Conservation (phyloP, 768 basidiomycete genomes). For the Filobasidium floriforme region DNA sequence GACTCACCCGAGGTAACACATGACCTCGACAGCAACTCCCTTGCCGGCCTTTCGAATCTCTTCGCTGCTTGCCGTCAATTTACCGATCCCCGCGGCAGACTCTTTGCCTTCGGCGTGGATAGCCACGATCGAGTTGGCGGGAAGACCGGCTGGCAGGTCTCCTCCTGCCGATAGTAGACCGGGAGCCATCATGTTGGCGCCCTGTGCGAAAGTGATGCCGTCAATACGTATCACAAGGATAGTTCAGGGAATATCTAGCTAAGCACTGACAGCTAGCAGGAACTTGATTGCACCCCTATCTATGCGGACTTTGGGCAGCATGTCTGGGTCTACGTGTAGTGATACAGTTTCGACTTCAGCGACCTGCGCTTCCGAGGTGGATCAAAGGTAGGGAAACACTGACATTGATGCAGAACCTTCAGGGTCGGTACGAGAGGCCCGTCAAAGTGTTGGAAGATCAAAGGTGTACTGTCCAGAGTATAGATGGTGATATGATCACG, state of each 20-base stretch:
- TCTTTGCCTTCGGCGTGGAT: slow-evolving; percentile 95
- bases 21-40: slow-evolving; percentile 77
- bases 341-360: not conserved
- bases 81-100: slow-evolving; percentile 75
- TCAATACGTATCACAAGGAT: not conserved
- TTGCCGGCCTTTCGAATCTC: slow-evolving; percentile 87
- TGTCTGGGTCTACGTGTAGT: slow-evolving; percentile 63
- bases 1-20: slow-evolving; percentile 47
- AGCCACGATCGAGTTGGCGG: slow-evolving; percentile 70
- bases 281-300: slow-evolving; percentile 98
- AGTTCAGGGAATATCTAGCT: not conserved
- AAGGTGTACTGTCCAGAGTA: slow-evolving; percentile 72
- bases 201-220: slow-evolving; percentile 42
- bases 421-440: slow-evolving; percentile 86
- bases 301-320: slow-evolving; percentile 78
- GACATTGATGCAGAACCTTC: slow-evolving; percentile 84
- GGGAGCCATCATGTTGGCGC: slow-evolving; percentile 53
- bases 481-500: slow-evolving; percentile 93
- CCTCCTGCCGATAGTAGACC: slow-evolving; percentile 91
- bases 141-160: slow-evolving; percentile 66
- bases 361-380: no score
- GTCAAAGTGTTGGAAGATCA: slow-evolving; percentile 95
- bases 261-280: slow-evolving; percentile 60
- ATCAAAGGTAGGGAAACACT: slow-evolving; percentile 25
- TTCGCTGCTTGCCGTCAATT: slow-evolving; percentile 72